Base-by-base conservation (phyloP, 768 basidiomycete genomes). In the Butyriboletus loyo region DNA sequence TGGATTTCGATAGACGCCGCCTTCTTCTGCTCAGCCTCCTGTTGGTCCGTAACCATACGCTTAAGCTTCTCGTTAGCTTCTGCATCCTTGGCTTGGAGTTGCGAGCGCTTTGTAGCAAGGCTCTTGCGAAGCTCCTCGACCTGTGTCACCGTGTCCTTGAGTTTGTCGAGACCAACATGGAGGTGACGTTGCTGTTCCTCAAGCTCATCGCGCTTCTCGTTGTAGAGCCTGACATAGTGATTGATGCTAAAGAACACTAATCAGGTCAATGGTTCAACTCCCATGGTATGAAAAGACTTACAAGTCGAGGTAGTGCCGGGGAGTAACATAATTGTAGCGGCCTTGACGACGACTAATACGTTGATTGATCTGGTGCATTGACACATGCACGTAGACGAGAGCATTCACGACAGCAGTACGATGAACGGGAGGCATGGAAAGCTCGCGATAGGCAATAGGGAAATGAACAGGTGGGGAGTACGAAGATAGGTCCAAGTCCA, bases 111-210 rank as follows among this genome's bases (percentile, higher is more conserved):
- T 62, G 87, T 86, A 3, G 97, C 95, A 35, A 98, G 83, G 67
- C 94, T 97, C 73, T 90, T 91, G 49, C 96, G 83, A 25, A 99
- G 80, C 63, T 98, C 90, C 71, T 98, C 97, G 32, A 99, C 97
- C 67, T 98, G 95, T 1, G 87, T 89, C 54, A 99, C 95, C 0
- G 97, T 99, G 53, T 95, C 92, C 28, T 84, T 86, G 25, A 98
- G 82, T 71, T 99, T 99, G 71, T 98, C 95, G 46, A 99, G 82
- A 52, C 97, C 97, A 55, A 98, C 93, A 62, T 99, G 97, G 49
- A 99, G 80, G 74, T 99, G 97, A 28, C 97, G 88, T 64, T 98
- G 97, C 65, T 99, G 95, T 67, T 99, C 97, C 70, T 98, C 97
- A 17, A 99, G 77, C 64, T 98, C 95, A 58, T 97, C 95, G 13